Conservation (phyloP, 2,329 filamentous ascomycete species). For the Monosporascus sp. region DNA sequence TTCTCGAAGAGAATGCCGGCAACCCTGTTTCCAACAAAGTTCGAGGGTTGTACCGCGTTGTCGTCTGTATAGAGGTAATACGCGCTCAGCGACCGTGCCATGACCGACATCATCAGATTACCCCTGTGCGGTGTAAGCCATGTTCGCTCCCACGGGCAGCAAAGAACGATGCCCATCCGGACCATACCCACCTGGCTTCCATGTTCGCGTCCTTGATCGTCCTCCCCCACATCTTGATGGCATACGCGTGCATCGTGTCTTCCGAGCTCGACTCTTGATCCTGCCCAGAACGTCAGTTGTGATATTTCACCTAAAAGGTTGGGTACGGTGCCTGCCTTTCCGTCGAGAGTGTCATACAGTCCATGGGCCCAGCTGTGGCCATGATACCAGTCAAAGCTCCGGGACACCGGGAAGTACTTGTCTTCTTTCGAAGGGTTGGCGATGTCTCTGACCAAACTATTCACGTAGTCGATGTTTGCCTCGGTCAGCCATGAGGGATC, state of each 20-base stretch:
- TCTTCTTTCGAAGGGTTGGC: slow-evolving; percentile 72
- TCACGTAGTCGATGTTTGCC: slow-evolving; percentile 73
- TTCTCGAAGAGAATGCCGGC: slow-evolving; percentile 81
- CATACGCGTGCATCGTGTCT: slow-evolving; percentile 82
- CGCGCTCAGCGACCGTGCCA: slow-evolving; percentile 65
- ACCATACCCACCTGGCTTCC: slow-evolving; percentile 58
- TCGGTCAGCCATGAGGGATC: slow-evolving; percentile 67
- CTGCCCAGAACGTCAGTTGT: slow-evolving; percentile 19
- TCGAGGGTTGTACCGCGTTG: slow-evolving; percentile 65
- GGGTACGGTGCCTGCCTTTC: slow-evolving; percentile 47
- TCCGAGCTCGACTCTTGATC: slow-evolving; percentile 86
- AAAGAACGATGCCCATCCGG: neutral
- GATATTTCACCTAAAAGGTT: neutral
- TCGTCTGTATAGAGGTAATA: slow-evolving; percentile 77
- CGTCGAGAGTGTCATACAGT: slow-evolving; percentile 64
- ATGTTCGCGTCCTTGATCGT: slow-evolving; percentile 71
- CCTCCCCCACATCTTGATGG: slow-evolving; percentile 89
- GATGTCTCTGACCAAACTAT: slow-evolving; percentile 75
- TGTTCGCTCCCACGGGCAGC: neutral
- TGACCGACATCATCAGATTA: slow-evolving; percentile 78
- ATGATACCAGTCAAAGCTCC: slow-evolving; percentile 89
- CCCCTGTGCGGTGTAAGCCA: slow-evolving; percentile 40
- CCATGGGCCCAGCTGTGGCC: slow-evolving; percentile 93
- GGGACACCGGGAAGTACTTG: slow-evolving; percentile 72
- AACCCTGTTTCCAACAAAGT: slow-evolving; percentile 78